These are phyloP conservation scores for Buddleja alternifolia DNA, from an alignment of 257 asterid genomes.

Conservation along the genomic window DNA sequence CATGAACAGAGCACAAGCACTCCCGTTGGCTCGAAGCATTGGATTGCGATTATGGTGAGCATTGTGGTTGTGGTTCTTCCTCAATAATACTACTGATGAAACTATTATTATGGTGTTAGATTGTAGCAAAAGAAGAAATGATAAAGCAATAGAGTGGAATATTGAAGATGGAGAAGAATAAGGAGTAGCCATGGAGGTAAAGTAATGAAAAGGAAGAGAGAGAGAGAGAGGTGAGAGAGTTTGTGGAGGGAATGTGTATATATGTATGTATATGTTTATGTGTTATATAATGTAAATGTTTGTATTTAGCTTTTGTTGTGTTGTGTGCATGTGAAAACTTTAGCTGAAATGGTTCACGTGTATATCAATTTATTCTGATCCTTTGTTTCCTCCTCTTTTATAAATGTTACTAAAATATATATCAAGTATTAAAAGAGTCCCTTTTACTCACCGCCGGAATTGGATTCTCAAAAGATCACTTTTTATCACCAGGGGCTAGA, in stretches of 20 bases:
- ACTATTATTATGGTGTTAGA: constrained; percentile 25
- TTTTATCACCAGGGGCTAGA: no score
- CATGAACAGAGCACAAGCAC: constrained; percentile 62
- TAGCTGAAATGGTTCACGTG: constrained; percentile 40
- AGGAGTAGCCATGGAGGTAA: constrained; percentile 47
- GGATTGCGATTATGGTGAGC: constrained; percentile 49
- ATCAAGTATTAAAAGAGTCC: constrained; percentile 2
- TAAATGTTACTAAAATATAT: neutral
- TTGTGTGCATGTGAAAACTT: constrained; percentile 55
- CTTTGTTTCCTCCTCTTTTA: neutral
- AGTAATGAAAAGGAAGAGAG: constrained; percentile 26
- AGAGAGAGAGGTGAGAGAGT: constrained; percentile 22
- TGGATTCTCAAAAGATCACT: constrained; percentile 4
- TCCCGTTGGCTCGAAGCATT: constrained; percentile 53
- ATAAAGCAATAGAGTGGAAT: constrained; percentile 35
- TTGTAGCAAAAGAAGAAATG: constrained; percentile 35
- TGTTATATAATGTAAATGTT: neutral
- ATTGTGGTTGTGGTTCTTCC: constrained; percentile 44
- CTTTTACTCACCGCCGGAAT: constrained; percentile 32
- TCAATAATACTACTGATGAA: constrained; percentile 52
- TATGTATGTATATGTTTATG: neutral
- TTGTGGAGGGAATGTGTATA: neutral
- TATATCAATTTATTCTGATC: constrained; percentile 33
- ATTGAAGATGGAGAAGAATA: constrained; percentile 26
- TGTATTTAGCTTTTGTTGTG: constrained; percentile 29